Percentiles rank a stretch among this genome's conserved stretches.
phyloP scores from a whole-genome alignment of 2,329 filamentous ascomycete genomes.

The Thermothelomyces thermophilus region DNA sequence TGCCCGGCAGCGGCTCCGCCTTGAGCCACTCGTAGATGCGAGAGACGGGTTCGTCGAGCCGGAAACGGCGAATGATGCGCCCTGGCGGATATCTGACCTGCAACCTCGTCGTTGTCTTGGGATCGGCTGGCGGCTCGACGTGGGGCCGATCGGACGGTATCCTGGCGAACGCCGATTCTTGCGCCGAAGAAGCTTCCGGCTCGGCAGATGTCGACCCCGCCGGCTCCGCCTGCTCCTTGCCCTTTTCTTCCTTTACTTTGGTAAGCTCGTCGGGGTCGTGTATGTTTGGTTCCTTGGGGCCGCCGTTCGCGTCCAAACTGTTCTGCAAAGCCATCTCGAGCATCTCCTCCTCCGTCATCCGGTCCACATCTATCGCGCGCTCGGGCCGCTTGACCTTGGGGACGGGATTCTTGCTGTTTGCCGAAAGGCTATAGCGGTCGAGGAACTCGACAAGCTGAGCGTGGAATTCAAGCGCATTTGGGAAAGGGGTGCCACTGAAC shows the following conservation, averaged over 20 bases:
- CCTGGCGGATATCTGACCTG: slow-evolving; percentile 85
- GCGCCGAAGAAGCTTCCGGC: slow-evolving; percentile 26
- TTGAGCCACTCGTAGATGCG: slow-evolving; percentile 97
- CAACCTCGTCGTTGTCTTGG: slow-evolving; percentile 72
- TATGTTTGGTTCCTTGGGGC: slow-evolving; percentile 44
- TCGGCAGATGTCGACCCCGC: slow-evolving; percentile 34
- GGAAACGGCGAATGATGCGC: slow-evolving; percentile 81
- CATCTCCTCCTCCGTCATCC: slow-evolving; percentile 97
- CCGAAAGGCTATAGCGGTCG: slow-evolving; percentile 88
- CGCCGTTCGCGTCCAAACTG: slow-evolving; percentile 59
- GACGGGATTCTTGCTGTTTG: slow-evolving; percentile 87
- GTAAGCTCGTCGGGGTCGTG: slow-evolving; percentile 86
- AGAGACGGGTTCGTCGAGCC: slow-evolving; percentile 65
- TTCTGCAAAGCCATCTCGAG: slow-evolving; percentile 87
- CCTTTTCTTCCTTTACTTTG: slow-evolving; percentile 42
- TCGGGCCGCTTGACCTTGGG: slow-evolving; percentile 66
- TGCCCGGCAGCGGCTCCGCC: slow-evolving; percentile 74
- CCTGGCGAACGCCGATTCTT: slow-evolving; percentile 50
- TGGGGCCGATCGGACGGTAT: slow-evolving; percentile 72
- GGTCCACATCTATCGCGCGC: slow-evolving; percentile 62
- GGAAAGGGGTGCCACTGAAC: slow-evolving; percentile 81
- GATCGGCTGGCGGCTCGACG: slow-evolving; percentile 65
- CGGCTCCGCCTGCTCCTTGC: slow-evolving; percentile 19
- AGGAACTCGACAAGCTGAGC: slow-evolving; percentile 92
- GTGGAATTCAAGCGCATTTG: slow-evolving; percentile 71